phyloP scores from a whole-genome alignment of 129 eudicot genomes.

The Scalesia atractyloides region DNA sequence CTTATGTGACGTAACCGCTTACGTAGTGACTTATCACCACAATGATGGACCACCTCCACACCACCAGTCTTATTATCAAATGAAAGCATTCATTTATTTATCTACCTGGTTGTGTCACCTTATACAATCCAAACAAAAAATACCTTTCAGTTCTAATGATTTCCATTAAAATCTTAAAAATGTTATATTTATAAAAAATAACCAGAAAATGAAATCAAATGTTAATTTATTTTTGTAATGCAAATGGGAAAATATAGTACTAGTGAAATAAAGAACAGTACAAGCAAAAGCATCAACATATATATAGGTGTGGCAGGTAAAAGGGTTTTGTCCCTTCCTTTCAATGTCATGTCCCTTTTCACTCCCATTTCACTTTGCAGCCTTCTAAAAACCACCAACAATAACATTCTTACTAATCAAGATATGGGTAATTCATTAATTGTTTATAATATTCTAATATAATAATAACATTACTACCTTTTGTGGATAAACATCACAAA shows the following conservation, averaged over 20 bases:
- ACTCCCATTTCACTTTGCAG: slow-evolving; percentile 25
- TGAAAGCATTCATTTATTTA: background rate
- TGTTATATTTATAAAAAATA: background rate
- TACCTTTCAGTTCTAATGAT: background rate
- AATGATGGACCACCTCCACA: too few relatives aligned
- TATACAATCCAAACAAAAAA: background rate
- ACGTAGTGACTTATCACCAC: too few relatives aligned
- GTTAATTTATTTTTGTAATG: background rate
- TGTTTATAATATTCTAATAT: too few relatives aligned
- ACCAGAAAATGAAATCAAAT: background rate
- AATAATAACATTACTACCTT: too few relatives aligned
- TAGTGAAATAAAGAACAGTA: slow-evolving; percentile 22
- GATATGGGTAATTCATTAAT: background rate
- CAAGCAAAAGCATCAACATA: slow-evolving; percentile 14
- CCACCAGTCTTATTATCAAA: background rate
- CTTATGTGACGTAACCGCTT: too few relatives aligned
- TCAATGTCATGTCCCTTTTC: slow-evolving; percentile 54
- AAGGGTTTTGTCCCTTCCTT: slow-evolving; percentile 50
- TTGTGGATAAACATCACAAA: too few relatives aligned
- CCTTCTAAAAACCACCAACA: slow-evolving; percentile 15
- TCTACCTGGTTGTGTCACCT: too few relatives aligned
- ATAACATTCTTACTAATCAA: background rate
- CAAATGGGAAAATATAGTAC: background rate
- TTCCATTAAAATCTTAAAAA: background rate
- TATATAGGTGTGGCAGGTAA: slow-evolving; percentile 28